Conservation (phyloP, 208 protist species). For the Phytomonas sp. region DNA sequence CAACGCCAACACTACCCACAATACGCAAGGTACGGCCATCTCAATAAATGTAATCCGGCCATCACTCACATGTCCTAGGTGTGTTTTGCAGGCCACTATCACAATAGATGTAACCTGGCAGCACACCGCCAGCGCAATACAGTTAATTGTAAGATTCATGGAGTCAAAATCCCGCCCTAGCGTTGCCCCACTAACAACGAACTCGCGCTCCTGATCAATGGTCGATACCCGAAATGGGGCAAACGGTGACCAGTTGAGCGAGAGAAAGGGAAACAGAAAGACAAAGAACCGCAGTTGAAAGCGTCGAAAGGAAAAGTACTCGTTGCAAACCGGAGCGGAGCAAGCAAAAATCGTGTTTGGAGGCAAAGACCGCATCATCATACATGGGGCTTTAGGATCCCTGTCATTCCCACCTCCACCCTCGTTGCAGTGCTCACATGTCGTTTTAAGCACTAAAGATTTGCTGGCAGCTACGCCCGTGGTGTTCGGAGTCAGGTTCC, state of each 20-base stretch:
- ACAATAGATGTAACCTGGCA: slow-evolving; percentile 46
- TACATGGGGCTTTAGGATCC: neutral
- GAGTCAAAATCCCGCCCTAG: slow-evolving; percentile 57
- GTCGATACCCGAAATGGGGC: slow-evolving; percentile 40
- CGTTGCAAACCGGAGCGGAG: slow-evolving; percentile 37
- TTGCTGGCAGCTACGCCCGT: too few species aligned
- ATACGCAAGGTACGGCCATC: slow-evolving; percentile 53
- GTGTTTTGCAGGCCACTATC: slow-evolving; percentile 33
- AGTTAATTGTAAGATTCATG: slow-evolving; percentile 34
- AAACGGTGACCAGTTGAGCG: slow-evolving; percentile 39
- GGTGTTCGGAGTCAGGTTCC: too few species aligned
- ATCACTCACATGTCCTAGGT: slow-evolving; percentile 29
- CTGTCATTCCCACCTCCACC: neutral
- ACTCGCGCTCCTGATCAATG: slow-evolving; percentile 70
- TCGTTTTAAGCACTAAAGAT: too few species aligned
- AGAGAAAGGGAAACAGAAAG: slow-evolving; percentile 76
- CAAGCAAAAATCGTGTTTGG: slow-evolving; percentile 37
- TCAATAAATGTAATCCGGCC: slow-evolving; percentile 43
- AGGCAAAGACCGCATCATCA: slow-evolving; percentile 8
- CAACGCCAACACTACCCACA: slow-evolving; percentile 49
- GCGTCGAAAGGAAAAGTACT: slow-evolving; percentile 35
- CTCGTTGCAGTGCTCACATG: neutral
- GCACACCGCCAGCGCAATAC: slow-evolving; percentile 31
- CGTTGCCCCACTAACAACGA: slow-evolving; percentile 68
- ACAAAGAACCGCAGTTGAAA: slow-evolving; percentile 27